Percentiles rank a stretch among this genome's conserved stretches.
Conservation (phyloP, 2,329 filamentous ascomycete genomes). For the Trichophyton rubrum region DNA sequence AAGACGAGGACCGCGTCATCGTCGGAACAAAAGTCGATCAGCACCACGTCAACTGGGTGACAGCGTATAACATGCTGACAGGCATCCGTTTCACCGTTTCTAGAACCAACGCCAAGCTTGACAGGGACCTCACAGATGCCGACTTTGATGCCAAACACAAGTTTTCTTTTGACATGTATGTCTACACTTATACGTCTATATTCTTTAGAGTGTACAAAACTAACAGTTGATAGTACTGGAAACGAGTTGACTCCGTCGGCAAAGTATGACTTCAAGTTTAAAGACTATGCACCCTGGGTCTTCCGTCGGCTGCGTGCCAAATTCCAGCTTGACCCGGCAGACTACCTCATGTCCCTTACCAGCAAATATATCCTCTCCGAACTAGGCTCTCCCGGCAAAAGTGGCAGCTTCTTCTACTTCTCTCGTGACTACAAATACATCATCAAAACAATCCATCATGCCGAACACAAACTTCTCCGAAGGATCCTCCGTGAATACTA, state of each 20-base stretch:
- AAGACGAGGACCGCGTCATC: slow-evolving; percentile 78
- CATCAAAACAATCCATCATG: slow-evolving; percentile 98
- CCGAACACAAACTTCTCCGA: slow-evolving; percentile 48
- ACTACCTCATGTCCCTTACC: slow-evolving; percentile 95
- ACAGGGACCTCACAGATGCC: slow-evolving; percentile 74
- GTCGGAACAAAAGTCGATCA: slow-evolving; percentile 97
- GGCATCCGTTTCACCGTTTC: slow-evolving; percentile 96
- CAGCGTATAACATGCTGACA: slow-evolving; percentile 98
- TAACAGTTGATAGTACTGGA: slow-evolving; percentile 54
- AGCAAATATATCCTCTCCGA: slow-evolving; percentile 98
- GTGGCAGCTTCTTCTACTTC: slow-evolving; percentile 99
- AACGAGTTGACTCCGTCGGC: slow-evolving; percentile 95
- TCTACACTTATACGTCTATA: slow-evolving; percentile 14
- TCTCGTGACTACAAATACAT: slow-evolving; percentile 99
- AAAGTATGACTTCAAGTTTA: slow-evolving; percentile 99
- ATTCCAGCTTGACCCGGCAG: slow-evolving; percentile 87
- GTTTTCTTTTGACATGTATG: slow-evolving; percentile 95
- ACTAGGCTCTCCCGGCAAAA: slow-evolving; percentile 92
- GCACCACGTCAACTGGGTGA: slow-evolving; percentile 92
- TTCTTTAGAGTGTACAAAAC: background rate
- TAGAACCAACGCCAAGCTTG: slow-evolving; percentile 90
- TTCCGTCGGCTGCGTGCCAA: slow-evolving; percentile 80
- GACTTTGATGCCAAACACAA: slow-evolving; percentile 94
- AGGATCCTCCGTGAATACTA: slow-evolving; percentile 71
- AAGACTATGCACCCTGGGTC: slow-evolving; percentile 99